Percentiles rank a stretch among this genome's conserved stretches.
Evolutionary conservation across 495 filamentous ascomycete genomes (phyloP).

Genomic region (Tuber umbilicatum): DNA sequence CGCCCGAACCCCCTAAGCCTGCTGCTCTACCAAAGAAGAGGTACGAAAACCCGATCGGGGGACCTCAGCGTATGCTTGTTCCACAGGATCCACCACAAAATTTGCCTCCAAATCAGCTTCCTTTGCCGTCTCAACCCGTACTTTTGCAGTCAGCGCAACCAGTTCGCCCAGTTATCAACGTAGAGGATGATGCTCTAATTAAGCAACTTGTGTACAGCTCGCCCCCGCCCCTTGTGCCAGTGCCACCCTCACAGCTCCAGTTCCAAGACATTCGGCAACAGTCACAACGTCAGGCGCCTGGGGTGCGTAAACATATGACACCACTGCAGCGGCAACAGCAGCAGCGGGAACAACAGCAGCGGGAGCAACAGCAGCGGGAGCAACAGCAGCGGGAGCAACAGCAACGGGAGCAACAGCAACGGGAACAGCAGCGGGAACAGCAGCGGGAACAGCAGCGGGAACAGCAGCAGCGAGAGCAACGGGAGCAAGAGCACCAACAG

Average conservation of each 20-base stretch:
- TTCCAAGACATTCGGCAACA: slow-evolving; percentile 7
- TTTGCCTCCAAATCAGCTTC: not conserved
- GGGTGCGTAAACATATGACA: not conserved
- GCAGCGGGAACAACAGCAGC: not conserved
- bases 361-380: not conserved
- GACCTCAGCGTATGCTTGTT: slow-evolving; percentile 26
- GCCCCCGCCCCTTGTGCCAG: not conserved
- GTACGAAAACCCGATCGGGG: slow-evolving; percentile 24
- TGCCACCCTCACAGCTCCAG: not conserved
- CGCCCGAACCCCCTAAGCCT: slow-evolving; percentile 36
- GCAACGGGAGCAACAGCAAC: not conserved
- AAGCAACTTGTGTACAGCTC: not conserved
- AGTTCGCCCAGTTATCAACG: not conserved
- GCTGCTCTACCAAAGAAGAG: slow-evolving; percentile 41
- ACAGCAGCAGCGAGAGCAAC: slow-evolving; percentile 3
- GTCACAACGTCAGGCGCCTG: not conserved
- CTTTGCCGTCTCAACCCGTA: not conserved
- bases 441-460: slow-evolving; percentile 4
- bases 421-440: too few species aligned
- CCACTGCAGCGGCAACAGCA: slow-evolving; percentile 3
- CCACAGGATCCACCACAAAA: not conserved
- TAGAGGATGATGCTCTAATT: slow-evolving; percentile 4
- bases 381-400: not conserved
- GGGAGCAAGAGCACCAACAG: slow-evolving; percentile 1
- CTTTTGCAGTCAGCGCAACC: slow-evolving; percentile 9